These are phyloP conservation scores for Shiraia bambusicola DNA, from an alignment of 2,329 filamentous ascomycete genomes.

Conservation along the genomic window DNA sequence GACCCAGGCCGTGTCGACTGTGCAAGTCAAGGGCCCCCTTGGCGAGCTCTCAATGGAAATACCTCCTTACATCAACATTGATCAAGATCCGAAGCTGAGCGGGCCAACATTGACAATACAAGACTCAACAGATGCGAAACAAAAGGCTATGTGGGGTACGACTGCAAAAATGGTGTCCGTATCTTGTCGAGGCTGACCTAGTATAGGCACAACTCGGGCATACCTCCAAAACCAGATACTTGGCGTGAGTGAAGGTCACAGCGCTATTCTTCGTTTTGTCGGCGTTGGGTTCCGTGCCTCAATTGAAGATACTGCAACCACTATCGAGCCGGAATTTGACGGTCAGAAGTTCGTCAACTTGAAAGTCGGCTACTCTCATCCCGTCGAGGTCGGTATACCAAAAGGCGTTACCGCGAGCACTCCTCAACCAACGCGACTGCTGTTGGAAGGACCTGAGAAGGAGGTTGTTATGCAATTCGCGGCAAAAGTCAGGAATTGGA, in stretches of 20 bases:
- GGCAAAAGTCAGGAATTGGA: slow-evolving; percentile 83
- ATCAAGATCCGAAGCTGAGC: slow-evolving; percentile 63
- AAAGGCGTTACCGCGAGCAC: slow-evolving; percentile 80
- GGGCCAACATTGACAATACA: slow-evolving; percentile 70
- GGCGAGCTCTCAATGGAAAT: slow-evolving; percentile 77
- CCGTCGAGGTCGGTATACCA: slow-evolving; percentile 85
- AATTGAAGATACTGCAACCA: slow-evolving; percentile 73
- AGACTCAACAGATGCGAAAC: slow-evolving; percentile 68
- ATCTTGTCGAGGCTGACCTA: not conserved
- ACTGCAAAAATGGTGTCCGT: slow-evolving; percentile 4
- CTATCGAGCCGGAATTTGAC: slow-evolving; percentile 66
- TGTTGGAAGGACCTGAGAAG: slow-evolving; percentile 85
- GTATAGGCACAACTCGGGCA: slow-evolving; percentile 78
- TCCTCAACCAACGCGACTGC: slow-evolving; percentile 85
- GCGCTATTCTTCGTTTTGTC: slow-evolving; percentile 86
- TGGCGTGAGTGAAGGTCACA: slow-evolving; percentile 95
- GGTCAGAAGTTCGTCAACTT: slow-evolving; percentile 88
- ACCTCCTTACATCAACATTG: slow-evolving; percentile 74
- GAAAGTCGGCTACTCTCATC: slow-evolving; percentile 96
- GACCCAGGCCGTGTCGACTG: slow-evolving; percentile 63
- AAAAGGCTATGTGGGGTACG: slow-evolving; percentile 94
- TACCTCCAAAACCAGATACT: slow-evolving; percentile 89
- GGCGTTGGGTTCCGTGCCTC: slow-evolving; percentile 94
- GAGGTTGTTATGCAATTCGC: slow-evolving; percentile 89
- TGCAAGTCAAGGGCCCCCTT: slow-evolving; percentile 78